Evolutionary conservation across 208 protist species (phyloP), one percentile per base, ranked within the genome.

Genomic region (Acanthamoeba healyi): DNA sequence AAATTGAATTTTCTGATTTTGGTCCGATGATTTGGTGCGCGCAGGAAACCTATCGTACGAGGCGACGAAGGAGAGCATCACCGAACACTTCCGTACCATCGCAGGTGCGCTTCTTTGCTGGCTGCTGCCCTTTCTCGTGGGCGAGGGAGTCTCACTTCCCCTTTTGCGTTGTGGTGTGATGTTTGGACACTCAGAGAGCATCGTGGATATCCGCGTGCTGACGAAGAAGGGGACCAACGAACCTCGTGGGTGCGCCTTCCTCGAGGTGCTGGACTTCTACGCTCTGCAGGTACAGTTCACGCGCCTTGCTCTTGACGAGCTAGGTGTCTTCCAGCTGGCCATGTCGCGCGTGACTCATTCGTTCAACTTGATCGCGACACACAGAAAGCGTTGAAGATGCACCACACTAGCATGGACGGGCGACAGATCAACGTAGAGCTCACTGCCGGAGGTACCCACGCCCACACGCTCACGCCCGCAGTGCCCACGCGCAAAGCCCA

Each of bases 331-430:
- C n/a, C n/a, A n/a, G n/a, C n/a, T n/a, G n/a, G n/a, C n/a, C n/a
- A n/a, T n/a, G n/a, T n/a, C n/a, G n/a, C n/a, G n/a, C n/a, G n/a
- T n/a, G n/a, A n/a, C n/a, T n/a, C n/a, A n/a, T n/a, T n/a, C n/a
- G n/a, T n/a, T n/a, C n/a, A n/a, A n/a, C n/a, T n/a, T n/a, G n/a
- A n/a, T n/a, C n/a, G n/a, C n/a, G 49, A 54, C 49, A 54, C 49
- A n/a, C 51, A 89, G 82, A 89, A 89, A 89, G 82, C 56, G n/a
- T 22, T 89, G 19, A 89, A 89, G 82, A 58, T 89, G 51, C 82
- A 89, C 49, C 82, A 89, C 51, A 70, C 82, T 14, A 89, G 34
- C 32, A 89, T 89, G 82, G 46, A 54, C 14, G 82, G 82, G 1
- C 15, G 82, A 24, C 49, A 56, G 38, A 89, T 89, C 82, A 89